Evolutionary conservation across 352 stramenopile species (phyloP).

Genomic region (Plasmopara halstedii): DNA sequence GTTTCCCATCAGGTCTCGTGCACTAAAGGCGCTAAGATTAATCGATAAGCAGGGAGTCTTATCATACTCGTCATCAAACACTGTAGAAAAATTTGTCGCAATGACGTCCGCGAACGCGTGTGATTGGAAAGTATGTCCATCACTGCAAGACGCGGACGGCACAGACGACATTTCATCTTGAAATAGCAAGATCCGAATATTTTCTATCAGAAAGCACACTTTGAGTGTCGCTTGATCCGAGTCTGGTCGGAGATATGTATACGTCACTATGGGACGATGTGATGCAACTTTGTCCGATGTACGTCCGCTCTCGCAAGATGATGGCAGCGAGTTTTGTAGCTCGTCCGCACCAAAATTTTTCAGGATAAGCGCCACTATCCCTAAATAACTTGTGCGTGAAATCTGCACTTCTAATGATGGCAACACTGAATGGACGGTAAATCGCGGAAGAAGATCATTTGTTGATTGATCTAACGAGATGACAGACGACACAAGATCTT

Average conservation of each 20-base stretch:
- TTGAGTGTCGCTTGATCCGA: constrained; percentile 60
- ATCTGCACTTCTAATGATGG: constrained; percentile 22
- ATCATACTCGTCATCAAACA: constrained; percentile 34
- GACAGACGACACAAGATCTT: constrained; percentile 53
- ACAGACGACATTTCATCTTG: constrained; percentile 11
- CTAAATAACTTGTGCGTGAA: constrained; percentile 46
- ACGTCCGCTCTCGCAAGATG: constrained; percentile 4
- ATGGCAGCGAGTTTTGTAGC: constrained; percentile 20
- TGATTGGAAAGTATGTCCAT: background rate
- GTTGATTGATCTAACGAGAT: constrained; percentile 25
- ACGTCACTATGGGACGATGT: constrained; percentile 53
- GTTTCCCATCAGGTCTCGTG: constrained; percentile 28
- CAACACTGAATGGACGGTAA: constrained; percentile 45
- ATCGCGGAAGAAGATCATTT: constrained; percentile 42
- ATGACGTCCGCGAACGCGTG: constrained; percentile 23
- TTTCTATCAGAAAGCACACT: constrained; percentile 53
- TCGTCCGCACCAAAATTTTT: constrained; percentile 74
- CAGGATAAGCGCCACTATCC: constrained; percentile 48
- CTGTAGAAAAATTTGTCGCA: constrained; percentile 27
- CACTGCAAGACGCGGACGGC: constrained; percentile 2
- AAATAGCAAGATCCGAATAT: constrained; percentile 39
- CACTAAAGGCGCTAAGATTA: constrained; percentile 29
- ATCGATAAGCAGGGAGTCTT: constrained; percentile 36
- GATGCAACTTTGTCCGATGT: constrained; percentile 18
- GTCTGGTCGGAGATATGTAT: constrained; percentile 64